Evolutionary conservation across 768 basidiomycete genomes (phyloP), one percentile per base, ranked within the genome.

Genomic region (Mycena sanguinolenta): DNA sequence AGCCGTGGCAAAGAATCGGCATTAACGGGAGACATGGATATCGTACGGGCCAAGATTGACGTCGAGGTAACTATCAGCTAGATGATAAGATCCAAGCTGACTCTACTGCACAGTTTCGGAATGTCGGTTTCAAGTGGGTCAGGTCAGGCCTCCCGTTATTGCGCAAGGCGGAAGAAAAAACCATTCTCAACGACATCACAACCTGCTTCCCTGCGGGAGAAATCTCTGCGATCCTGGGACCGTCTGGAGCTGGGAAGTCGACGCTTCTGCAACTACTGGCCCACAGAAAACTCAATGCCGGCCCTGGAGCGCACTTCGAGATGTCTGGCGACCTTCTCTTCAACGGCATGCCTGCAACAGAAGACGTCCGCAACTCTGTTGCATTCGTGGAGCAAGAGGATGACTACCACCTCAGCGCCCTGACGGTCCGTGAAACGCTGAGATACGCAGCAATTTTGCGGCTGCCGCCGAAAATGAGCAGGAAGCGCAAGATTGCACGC

Each of bases 401-500:
- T 28, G 72, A 70, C 44, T 67, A 73, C 32, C 72, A 73, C 42
- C 65, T 73, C 21, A 70, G 69, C 27, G 72, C 72, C 27, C 57
- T 73, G 55, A 73, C 72, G 32, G 72, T 73, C 1, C 65, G 72
- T 0, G 72, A 73, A 46, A 73, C 72, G 69, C 55, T 73, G 4
- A 60, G 65, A 19, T 73, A 73, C 30, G 72, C 68, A 6, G 65
- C 65, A 32, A 73, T 70, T 32, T 49, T 73, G 53, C 58, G 67
- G 42, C 46, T 73, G 30, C 72, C 72, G 4, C 60, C 72, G 6
- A 73, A 73, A 46, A 73, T 73, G 72, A 67, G 69, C 65, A 73
- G 73, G 42, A 77, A 79, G 59, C 77, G 74, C 44, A 85, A 82
- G 73, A 72, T 82, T 2, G 82, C 82, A 0, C 75, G 85, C 2